These are phyloP conservation scores for Fusarium cyanostomum DNA, from an alignment of 2,329 filamentous ascomycete species.

Conservation along the genomic window DNA sequence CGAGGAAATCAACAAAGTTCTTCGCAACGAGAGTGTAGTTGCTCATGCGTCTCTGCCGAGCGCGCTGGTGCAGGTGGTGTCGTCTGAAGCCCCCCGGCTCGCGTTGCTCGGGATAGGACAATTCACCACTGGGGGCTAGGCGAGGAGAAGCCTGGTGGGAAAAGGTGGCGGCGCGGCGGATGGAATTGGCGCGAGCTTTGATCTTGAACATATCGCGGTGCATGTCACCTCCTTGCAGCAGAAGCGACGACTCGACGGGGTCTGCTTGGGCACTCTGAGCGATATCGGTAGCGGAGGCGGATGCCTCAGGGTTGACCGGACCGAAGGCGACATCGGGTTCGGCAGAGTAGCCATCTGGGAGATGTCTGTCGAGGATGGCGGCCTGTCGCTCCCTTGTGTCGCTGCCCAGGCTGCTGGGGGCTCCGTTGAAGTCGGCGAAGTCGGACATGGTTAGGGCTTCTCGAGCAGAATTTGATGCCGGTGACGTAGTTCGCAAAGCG, in stretches of 20 bases:
- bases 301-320: conserved; percentile 24
- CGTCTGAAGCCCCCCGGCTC: conserved; percentile 61
- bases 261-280: conserved; percentile 50
- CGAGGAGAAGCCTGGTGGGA: conserved; percentile 59
- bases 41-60: conserved; percentile 51
- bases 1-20: conserved; percentile 79
- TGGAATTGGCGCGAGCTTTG: conserved; percentile 62
- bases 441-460: conserved; percentile 41
- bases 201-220: conserved; percentile 82
- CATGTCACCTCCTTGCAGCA: conserved; percentile 79
- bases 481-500: conserved; percentile 26
- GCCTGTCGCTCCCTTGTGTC: conserved; percentile 46
- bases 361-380: conserved; percentile 50
- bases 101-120: conserved; percentile 52
- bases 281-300: conserved; percentile 26
- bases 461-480: conserved; percentile 6
- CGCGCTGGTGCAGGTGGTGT: conserved; percentile 50
- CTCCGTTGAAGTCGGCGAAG: conserved; percentile 38
- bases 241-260: conserved; percentile 68
- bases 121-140: conserved; percentile 43
- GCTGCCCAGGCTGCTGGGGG: conserved; percentile 41
- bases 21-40: conserved; percentile 65
- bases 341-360: conserved; percentile 53
- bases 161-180: conserved; percentile 73
- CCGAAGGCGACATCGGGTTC: conserved; percentile 49